These are phyloP conservation scores for Tolypocladium tundrense DNA, from an alignment of 2,329 filamentous ascomycete species.

Conservation along the genomic window DNA sequence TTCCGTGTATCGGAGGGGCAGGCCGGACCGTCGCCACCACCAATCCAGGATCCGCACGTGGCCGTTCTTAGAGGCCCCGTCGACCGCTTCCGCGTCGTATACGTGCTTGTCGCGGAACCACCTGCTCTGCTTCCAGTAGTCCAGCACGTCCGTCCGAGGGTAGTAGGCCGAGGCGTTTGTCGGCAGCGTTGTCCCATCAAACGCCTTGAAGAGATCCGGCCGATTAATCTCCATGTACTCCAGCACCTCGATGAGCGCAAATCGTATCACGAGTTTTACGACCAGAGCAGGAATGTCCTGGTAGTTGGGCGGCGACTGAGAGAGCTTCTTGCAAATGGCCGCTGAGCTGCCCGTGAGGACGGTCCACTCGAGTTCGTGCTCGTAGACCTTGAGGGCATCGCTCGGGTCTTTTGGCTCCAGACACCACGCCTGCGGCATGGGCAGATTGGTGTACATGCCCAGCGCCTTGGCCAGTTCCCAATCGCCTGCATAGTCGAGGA, in stretches of 20 bases:
- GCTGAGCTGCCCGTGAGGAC: constrained; percentile 63
- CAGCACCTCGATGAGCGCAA: constrained; percentile 71
- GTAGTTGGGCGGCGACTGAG: constrained; percentile 59
- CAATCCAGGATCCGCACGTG: constrained; percentile 80
- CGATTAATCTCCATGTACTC: constrained; percentile 53
- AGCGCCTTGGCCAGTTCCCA: constrained; percentile 84
- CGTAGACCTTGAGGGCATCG: constrained; percentile 60
- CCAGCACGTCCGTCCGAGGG: constrained; percentile 71
- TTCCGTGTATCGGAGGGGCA: constrained; percentile 78
- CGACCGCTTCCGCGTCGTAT: constrained; percentile 75
- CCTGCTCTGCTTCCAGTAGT: constrained; percentile 81
- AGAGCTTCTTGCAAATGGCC: constrained; percentile 65
- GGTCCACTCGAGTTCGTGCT: constrained; percentile 75
- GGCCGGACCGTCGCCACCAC: constrained; percentile 73
- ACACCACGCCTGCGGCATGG: constrained; percentile 61
- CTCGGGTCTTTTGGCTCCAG: constrained; percentile 46
- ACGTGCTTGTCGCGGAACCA: constrained; percentile 72
- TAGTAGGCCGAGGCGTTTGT: constrained; percentile 85
- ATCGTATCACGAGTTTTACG: constrained; percentile 85
- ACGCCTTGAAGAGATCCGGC: constrained; percentile 71
- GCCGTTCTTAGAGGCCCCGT: constrained; percentile 77
- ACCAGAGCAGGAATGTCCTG: constrained; percentile 66
- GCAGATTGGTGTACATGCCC: constrained; percentile 68
- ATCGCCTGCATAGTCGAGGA: constrained; percentile 74
- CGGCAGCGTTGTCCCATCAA: constrained; percentile 74